Percentiles rank a stretch among this genome's conserved stretches.
Evolutionary conservation across 2,329 filamentous ascomycete genomes (phyloP).

Genomic region (Pseudocercospora musae): DNA sequence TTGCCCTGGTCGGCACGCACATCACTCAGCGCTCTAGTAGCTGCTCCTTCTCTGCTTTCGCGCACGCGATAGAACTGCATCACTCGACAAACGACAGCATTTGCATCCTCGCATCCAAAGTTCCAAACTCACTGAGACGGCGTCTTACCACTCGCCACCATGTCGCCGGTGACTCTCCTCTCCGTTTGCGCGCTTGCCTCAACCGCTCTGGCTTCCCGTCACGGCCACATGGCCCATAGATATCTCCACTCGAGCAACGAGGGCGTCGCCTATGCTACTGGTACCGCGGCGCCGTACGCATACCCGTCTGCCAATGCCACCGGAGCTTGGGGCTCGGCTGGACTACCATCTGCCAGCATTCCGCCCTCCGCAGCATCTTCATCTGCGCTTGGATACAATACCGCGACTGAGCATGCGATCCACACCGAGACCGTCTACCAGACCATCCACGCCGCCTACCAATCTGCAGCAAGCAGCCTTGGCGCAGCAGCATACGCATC

Average conservation of each 20-base stretch:
- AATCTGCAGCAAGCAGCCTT: slow-evolving; percentile 5
- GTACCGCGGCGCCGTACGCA: slow-evolving; percentile 28
- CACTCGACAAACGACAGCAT: not conserved
- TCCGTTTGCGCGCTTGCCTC: slow-evolving; percentile 44
- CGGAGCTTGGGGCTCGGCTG: slow-evolving; percentile 27
- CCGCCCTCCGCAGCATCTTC: slow-evolving; percentile 3
- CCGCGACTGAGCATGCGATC: slow-evolving; percentile 6
- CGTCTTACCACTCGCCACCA: slow-evolving; percentile 24
- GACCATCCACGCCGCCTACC: slow-evolving; percentile 14
- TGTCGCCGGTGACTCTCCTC: slow-evolving; percentile 39
- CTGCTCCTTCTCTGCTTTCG: slow-evolving; percentile 25
- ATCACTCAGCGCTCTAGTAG: slow-evolving; percentile 40
- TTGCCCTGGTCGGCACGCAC: slow-evolving; percentile 44
- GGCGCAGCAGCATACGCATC: slow-evolving; percentile 10
- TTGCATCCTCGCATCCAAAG: not conserved
- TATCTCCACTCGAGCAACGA: slow-evolving; percentile 33
- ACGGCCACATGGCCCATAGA: slow-evolving; percentile 24
- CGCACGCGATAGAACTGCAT: slow-evolving; percentile 6
- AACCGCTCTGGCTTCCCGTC: slow-evolving; percentile 35
- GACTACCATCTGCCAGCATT: slow-evolving; percentile 9
- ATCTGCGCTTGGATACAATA: slow-evolving; percentile 13
- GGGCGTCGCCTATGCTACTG: slow-evolving; percentile 22
- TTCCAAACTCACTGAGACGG: slow-evolving; percentile 2
- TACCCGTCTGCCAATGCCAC: slow-evolving; percentile 31
- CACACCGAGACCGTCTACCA: slow-evolving; percentile 21